Percentiles rank a stretch among this genome's conserved stretches.
Conservation (phyloP, 2,329 filamentous ascomycete genomes). For the Ramichloridium luteum region DNA sequence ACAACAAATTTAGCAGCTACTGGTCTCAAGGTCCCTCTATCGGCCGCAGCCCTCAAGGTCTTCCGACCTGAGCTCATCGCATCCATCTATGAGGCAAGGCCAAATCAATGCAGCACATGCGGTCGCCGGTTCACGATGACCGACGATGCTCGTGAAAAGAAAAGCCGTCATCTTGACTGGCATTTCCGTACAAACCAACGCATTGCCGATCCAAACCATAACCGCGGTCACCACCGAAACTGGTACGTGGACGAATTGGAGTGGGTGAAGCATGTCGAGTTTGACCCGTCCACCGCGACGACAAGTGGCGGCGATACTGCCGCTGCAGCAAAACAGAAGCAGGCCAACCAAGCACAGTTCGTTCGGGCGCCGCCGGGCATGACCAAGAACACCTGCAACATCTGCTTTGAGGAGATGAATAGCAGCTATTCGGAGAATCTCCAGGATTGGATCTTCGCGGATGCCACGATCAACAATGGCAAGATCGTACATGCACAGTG, state of each 20-base stretch:
- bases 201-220: conserved; percentile 65
- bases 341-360: conserved; percentile 53
- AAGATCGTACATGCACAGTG: conserved; percentile 86
- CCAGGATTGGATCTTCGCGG: conserved; percentile 95
- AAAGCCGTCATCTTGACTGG: conserved; percentile 92
- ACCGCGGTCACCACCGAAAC: conserved; percentile 76
- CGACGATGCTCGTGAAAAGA: conserved; percentile 68
- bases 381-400: conserved; percentile 70
- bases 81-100: conserved; percentile 65
- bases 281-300: conserved; percentile 47
- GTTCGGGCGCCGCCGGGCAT: conserved; percentile 70
- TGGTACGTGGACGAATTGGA: conserved; percentile 92
- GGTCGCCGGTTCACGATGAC: conserved; percentile 73
- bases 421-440: conserved; percentile 84
- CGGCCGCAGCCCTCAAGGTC: conserved; percentile 21
- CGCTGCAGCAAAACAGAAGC: conserved; percentile 33
- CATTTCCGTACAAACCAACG: conserved; percentile 90
- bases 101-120: conserved; percentile 82
- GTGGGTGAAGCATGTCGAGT: conserved; percentile 79
- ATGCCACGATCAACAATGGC: conserved; percentile 64
- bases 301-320: conserved; percentile 29
- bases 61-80: conserved; percentile 63
- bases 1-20: no score
- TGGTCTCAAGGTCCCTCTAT: conserved; percentile 18
- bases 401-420: conserved; percentile 92